Conservation (phyloP, 192 early-diverging fungal genomes). For the Ambispora gerdemannii region DNA sequence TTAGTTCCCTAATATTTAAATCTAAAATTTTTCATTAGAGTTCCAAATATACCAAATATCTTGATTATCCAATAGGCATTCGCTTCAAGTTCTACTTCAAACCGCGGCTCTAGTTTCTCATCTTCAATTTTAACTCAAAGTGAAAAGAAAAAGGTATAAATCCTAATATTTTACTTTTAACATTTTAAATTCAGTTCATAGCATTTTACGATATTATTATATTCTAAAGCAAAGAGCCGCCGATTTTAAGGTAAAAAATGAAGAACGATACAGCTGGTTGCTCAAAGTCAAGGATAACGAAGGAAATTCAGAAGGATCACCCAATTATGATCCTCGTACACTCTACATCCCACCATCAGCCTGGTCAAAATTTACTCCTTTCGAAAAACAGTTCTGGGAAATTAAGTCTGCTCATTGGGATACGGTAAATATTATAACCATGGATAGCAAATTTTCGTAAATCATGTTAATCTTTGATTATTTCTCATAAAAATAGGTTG, state of each 20-base stretch:
- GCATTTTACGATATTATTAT: neutral
- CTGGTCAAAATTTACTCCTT: slow-evolving; percentile 86
- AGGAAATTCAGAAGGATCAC: slow-evolving; percentile 59
- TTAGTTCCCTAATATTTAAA: neutral
- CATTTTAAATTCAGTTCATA: neutral
- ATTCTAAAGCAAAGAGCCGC: slow-evolving; percentile 10
- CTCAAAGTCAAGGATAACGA: slow-evolving; percentile 77
- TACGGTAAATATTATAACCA: slow-evolving; percentile 49
- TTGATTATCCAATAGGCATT: slow-evolving; percentile 5
- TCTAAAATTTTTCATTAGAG: neutral
- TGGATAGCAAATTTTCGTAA: neutral
- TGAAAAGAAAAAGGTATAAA: slow-evolving; percentile 25
- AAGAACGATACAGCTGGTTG: slow-evolving; percentile 88
- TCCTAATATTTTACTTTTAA: neutral
- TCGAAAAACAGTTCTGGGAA: slow-evolving; percentile 99
- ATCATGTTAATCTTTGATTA: neutral
- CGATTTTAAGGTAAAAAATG: slow-evolving; percentile 58
- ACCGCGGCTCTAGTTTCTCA: neutral
- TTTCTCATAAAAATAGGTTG: slow-evolving; percentile 40
- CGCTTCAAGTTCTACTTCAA: neutral
- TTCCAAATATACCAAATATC: neutral
- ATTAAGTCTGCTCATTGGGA: slow-evolving; percentile 94
- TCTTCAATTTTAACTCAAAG: neutral
- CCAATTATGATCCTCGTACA: slow-evolving; percentile 90
- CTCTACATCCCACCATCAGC: slow-evolving; percentile 75